These are phyloP conservation scores for Entomophthora muscae DNA, from an alignment of 371 early-diverging fungal genomes.

Conservation along the genomic window DNA sequence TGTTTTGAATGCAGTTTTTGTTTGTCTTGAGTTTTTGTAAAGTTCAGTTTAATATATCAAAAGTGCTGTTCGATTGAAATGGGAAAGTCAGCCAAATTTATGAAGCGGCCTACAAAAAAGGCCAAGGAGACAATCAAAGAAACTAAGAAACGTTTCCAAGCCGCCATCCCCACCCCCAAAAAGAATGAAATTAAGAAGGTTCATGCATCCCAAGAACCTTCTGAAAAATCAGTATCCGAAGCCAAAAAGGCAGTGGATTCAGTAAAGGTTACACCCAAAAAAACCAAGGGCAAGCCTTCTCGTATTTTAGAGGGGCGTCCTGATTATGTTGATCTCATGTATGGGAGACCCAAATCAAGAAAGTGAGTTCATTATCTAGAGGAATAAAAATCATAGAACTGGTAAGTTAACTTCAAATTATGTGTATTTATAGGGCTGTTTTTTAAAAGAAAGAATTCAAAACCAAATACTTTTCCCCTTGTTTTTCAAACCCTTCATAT, in stretches of 20 bases:
- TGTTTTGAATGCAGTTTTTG: too few relatives aligned
- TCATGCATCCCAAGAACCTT: neutral
- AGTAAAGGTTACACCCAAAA: neutral
- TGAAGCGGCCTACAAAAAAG: conserved; percentile 1
- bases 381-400: neutral
- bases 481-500: too few relatives aligned
- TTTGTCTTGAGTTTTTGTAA: too few relatives aligned
- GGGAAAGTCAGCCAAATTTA: conserved; percentile 8
- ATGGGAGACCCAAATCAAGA: conserved; percentile 6
- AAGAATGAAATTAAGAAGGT: conserved; percentile 1
- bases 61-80: neutral
- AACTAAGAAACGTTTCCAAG: neutral
- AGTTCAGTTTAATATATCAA: too few relatives aligned
- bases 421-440: too few relatives aligned
- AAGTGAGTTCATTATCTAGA: neutral
- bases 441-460: too few relatives aligned
- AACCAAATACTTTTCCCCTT: too few relatives aligned
- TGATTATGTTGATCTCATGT: conserved; percentile 8
- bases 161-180: neutral
- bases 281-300: neutral
- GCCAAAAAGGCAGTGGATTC: neutral
- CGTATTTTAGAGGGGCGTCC: conserved; percentile 2
- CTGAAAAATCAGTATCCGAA: neutral
- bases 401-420: too few relatives aligned
- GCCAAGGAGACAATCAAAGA: neutral